Base-by-base conservation (phyloP, 495 filamentous ascomycete species). In the Cairneyella variabilis region DNA sequence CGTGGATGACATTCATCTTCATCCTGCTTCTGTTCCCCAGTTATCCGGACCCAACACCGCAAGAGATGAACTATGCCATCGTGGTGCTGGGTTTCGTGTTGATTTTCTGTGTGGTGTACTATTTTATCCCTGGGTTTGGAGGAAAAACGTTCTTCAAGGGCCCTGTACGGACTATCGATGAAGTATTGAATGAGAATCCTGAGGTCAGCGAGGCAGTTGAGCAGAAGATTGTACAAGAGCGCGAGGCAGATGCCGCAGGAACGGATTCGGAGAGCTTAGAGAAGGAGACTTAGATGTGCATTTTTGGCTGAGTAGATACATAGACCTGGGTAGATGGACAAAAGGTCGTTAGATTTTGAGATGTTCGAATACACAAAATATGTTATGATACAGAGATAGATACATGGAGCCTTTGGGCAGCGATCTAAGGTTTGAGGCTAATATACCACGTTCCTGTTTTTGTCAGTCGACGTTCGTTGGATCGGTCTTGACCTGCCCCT, bases 1-100 rank as follows among this genome's bases (percentile, higher is more conserved):
- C 50, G 6, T 59, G 56, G 56, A 59, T 59, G 56, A 55, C 51
- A 1, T 59, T 59, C 28, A 50, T 59, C 27, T 59, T 59, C 42
- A 55, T 59, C 50, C 22, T 58, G 7, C 39, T 58, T 8, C 42
- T 58, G 28, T 60, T 60, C 28, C 52, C 53, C 4, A 45, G 42
- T 12, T 52, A 56, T 32, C 46, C 52, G 9, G 16, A 44, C 25
- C 46, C 53, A 6, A 48, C 3, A 11, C 9, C 57, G 3, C 46
- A 60, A 25, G 39, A 60, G 25, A 56, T 60, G 57, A 60, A 60
- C 22, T 60, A 56, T 40, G 57, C 53, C 4, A 44, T 60, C 28
- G 57, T 32, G 16, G 53, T 56, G n/a, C 25, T 56, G 22, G 57
- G 57, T 8, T 47, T 49, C 18, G 57, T 60, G 28, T 28, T 56